Conservation (phyloP, 257 asterid genomes). For the Eucommia ulmoides region DNA sequence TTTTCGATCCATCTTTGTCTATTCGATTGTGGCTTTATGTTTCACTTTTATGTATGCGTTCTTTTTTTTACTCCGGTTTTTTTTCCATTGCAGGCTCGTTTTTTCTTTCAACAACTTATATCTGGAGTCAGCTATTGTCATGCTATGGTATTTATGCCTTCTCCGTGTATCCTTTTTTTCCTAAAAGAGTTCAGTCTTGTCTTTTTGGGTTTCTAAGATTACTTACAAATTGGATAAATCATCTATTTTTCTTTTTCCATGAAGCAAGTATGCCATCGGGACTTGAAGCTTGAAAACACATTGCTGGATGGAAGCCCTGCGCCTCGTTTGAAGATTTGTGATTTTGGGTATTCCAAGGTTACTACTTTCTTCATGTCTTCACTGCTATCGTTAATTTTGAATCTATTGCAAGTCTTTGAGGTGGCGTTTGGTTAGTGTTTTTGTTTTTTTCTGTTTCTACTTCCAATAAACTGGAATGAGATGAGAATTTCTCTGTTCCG, state of each 20-base stretch:
- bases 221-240: not conserved
- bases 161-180: too few species aligned
- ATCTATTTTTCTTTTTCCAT: constrained; percentile 13
- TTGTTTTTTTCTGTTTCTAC: too few species aligned
- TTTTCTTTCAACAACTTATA: constrained; percentile 86
- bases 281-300: constrained; percentile 80
- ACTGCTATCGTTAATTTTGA: too few species aligned
- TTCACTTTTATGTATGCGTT: too few species aligned
- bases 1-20: too few species aligned
- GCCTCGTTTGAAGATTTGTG: constrained; percentile 82
- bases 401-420: too few species aligned
- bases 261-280: constrained; percentile 89
- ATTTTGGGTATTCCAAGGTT: constrained; percentile 96
- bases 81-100: constrained; percentile 66
- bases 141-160: constrained; percentile 42
- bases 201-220: not conserved
- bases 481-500: too few species aligned
- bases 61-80: constrained; percentile 1
- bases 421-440: too few species aligned
- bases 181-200: too few species aligned
- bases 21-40: too few species aligned
- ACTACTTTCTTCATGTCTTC: constrained; percentile 8
- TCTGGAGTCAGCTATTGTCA: constrained; percentile 96
- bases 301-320: constrained; percentile 88
- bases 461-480: too few species aligned